Conservation (phyloP, 106 monocot genomes). For the Vanilla planifolia region DNA sequence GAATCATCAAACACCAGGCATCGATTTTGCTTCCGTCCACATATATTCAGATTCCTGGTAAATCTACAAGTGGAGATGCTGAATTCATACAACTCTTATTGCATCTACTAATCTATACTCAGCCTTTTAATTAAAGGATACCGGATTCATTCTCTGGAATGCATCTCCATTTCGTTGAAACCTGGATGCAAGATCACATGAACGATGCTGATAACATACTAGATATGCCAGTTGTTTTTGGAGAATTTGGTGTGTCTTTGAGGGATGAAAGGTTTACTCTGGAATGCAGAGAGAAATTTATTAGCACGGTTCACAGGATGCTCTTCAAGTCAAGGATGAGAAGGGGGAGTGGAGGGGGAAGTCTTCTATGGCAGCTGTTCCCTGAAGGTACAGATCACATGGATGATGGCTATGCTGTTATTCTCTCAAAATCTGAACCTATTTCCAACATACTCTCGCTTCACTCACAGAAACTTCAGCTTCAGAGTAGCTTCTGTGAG, state of each 20-base stretch:
- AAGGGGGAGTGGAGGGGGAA: conserved; percentile 66
- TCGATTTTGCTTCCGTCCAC: conserved; percentile 88
- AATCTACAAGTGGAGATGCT: not conserved
- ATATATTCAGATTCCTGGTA: conserved; percentile 81
- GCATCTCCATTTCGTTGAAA: conserved; percentile 49
- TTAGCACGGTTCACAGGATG: conserved; percentile 44
- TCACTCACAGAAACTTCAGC: conserved; percentile 35
- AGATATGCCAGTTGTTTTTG: conserved; percentile 66
- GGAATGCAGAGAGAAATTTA: conserved; percentile 49
- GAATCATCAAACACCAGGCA: conserved; percentile 53
- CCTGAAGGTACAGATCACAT: conserved; percentile 77
- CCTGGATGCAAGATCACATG: conserved; percentile 89
- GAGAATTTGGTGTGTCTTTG: conserved; percentile 65
- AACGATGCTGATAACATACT: conserved; percentile 59
- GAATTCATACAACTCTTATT: not conserved
- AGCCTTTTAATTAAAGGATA: conserved; percentile 34
- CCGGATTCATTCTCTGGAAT: conserved; percentile 16
- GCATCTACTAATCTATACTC: not conserved
- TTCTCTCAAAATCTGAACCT: conserved; percentile 29
- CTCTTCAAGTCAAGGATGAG: conserved; percentile 28
- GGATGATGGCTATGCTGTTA: conserved; percentile 89
- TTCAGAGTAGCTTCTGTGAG: conserved; percentile 2
- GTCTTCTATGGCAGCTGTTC: conserved; percentile 87
- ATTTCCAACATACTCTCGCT: conserved; percentile 33
- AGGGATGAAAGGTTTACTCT: conserved; percentile 38